Evolutionary conservation across 371 early-diverging fungal genomes (phyloP).

Genomic region (Saksenaea oblongispora): DNA sequence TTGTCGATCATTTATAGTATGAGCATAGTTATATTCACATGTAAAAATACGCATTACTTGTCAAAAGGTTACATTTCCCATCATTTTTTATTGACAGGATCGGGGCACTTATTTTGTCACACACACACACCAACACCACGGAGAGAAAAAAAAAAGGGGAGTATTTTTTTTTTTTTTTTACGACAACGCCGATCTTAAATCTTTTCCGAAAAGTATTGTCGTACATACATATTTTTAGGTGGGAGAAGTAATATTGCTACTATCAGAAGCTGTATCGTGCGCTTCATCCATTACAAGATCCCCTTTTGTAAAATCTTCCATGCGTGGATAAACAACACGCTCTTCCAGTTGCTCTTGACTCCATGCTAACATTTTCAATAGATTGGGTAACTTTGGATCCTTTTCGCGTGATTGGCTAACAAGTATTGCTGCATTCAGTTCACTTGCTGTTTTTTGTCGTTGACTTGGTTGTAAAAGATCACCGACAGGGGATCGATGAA

Average conservation of each 20-base stretch:
- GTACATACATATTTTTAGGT: background rate
- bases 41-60: background rate
- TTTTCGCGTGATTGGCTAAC: slow-evolving; percentile 89
- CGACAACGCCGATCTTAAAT: background rate
- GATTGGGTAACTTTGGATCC: slow-evolving; percentile 88
- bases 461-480: slow-evolving; percentile 86
- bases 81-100: background rate
- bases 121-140: background rate
- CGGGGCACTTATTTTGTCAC: background rate
- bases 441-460: slow-evolving; percentile 90
- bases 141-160: background rate
- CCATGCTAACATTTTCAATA: slow-evolving; percentile 91
- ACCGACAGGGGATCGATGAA: slow-evolving; percentile 67
- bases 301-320: slow-evolving; percentile 81
- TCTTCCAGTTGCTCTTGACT: slow-evolving; percentile 89
- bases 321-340: slow-evolving; percentile 76
- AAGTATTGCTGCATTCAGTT: slow-evolving; percentile 92
- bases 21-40: background rate
- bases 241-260: background rate
- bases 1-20: no score
- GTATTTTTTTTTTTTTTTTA: background rate
- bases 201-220: background rate
- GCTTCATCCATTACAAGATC: slow-evolving; percentile 53
- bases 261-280: background rate
- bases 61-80: background rate